Conservation (phyloP, 257 asterid genomes). For the Plantago elongata region DNA sequence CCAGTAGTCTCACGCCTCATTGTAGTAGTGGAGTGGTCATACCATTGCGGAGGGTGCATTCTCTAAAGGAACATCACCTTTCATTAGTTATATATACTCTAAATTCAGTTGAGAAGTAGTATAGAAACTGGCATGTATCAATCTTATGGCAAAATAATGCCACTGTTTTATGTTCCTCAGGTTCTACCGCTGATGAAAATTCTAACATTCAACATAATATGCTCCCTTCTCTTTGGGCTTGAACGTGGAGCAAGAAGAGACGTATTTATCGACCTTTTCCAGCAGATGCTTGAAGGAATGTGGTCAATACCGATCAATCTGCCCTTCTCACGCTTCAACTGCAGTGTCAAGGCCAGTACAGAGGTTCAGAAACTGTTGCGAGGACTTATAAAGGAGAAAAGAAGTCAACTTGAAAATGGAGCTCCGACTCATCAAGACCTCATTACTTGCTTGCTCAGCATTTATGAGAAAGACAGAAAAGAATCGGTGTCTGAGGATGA, state of each 20-base stretch:
- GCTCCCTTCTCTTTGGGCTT: slow-evolving; percentile 60
- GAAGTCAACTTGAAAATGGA: slow-evolving; percentile 36
- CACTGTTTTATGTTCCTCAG: slow-evolving; percentile 18
- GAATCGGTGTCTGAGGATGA: slow-evolving; percentile 50
- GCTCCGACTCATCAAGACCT: slow-evolving; percentile 56
- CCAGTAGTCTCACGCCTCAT: no score
- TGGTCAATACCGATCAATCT: slow-evolving; percentile 65
- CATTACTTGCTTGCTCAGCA: slow-evolving; percentile 59
- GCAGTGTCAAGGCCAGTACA: slow-evolving; percentile 59
- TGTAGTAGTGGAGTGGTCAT: no score
- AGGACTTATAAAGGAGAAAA: slow-evolving; percentile 44
- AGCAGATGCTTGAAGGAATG: slow-evolving; percentile 51
- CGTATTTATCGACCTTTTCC: slow-evolving; percentile 30
- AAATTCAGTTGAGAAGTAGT: no score
- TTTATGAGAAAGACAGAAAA: slow-evolving; percentile 31
- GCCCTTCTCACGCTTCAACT: slow-evolving; percentile 61
- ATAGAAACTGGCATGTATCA: neutral
- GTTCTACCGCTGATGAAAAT: slow-evolving; percentile 67
- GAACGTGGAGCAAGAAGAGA: slow-evolving; percentile 49
- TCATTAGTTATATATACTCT: no score
- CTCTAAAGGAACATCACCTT: no score
- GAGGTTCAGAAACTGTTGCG: slow-evolving; percentile 39
- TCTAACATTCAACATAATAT: slow-evolving; percentile 68
- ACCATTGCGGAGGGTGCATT: no score
- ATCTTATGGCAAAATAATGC: no score